phyloP scores from a whole-genome alignment of 2,329 filamentous ascomycete genomes.

The Penicillium sp. region DNA sequence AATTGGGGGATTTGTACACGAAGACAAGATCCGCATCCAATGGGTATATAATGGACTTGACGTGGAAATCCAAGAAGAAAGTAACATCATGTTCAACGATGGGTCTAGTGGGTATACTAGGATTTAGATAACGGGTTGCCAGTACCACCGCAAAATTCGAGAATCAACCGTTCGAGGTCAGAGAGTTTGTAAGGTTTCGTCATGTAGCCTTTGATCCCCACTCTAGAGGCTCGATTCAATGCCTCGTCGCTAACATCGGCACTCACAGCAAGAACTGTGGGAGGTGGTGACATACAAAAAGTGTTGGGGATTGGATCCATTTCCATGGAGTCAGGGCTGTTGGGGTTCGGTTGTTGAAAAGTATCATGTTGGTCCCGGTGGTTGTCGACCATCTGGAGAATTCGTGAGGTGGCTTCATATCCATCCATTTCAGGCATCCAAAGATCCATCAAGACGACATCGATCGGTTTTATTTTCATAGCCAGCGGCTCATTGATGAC shows the following conservation, averaged over 20 bases:
- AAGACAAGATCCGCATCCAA: background rate
- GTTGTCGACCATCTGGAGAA: slow-evolving; percentile 54
- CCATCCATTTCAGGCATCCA: slow-evolving; percentile 76
- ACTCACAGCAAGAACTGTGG: slow-evolving; percentile 60
- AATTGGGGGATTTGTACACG: background rate
- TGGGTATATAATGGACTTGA: slow-evolving; percentile 16
- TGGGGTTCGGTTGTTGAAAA: slow-evolving; percentile 10
- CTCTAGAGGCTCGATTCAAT: slow-evolving; percentile 57
- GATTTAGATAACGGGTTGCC: background rate
- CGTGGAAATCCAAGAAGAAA: background rate
- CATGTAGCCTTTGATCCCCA: slow-evolving; percentile 67
- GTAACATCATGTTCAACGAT: background rate
- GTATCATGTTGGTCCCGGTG: slow-evolving; percentile 26
- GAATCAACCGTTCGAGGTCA: slow-evolving; percentile 61
- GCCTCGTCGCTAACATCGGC: slow-evolving; percentile 66
- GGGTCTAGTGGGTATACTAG: background rate
- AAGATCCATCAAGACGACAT: slow-evolving; percentile 70
- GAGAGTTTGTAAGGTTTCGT: slow-evolving; percentile 65
- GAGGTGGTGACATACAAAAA: slow-evolving; percentile 39
- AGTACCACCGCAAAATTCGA: slow-evolving; percentile 43
- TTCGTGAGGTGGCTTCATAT: slow-evolving; percentile 64
- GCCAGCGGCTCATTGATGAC: slow-evolving; percentile 22
- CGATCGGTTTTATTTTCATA: slow-evolving; percentile 47
- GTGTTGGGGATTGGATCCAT: slow-evolving; percentile 13
- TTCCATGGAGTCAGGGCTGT: slow-evolving; percentile 16